Evolutionary conservation across 139 green algal species (phyloP), one percentile per base, ranked within the genome.

Genomic region (Prasinococcaceae sp.): DNA sequence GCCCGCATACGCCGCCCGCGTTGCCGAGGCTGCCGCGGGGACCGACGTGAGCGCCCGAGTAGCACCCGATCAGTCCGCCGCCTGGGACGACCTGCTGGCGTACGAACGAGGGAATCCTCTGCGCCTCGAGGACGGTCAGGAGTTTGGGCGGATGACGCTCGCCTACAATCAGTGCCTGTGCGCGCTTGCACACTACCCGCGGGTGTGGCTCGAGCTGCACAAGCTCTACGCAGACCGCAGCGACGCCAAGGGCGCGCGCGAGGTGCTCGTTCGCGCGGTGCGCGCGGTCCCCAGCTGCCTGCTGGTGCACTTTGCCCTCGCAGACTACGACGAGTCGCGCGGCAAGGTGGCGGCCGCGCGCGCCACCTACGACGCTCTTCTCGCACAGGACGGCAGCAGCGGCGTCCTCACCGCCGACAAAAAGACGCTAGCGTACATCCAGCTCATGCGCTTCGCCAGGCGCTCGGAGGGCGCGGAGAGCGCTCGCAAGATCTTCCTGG

Each of bases 51-150:
- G 26, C 39, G 6, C 47, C 5, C 28, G 37, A 65, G 27, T 75
- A 88, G 58, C 30, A 68, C 37, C 38, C n/a, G n/a, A 74, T 37
- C 78, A 86, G 70, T 50, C 51, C 38, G 19, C 10, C 4, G 23
- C 68, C 14, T 93, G 83, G 84, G 53, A 61, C 14, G 67, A 65
- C 4, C 87, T 84, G 60, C 25, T 93, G 14, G 65, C 53, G 2
- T 95, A 72, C 57, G 86, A 95, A 63, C n/a, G n/a, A n/a, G n/a
- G 40, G 39, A 92, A 84, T 62, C 65, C 61, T 22, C 83, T 90
- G 66, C 65, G 58, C 17, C 54, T 93, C 50, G 77, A 88, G 2
- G 17, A n/a, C n/a, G n/a, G n/a, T n/a, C n/a, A n/a, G n/a, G n/a
- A n/a, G n/a, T n/a, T n/a, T n/a, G n/a, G n/a, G n/a, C 66, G 81